These are phyloP conservation scores for Monosporascus sp. DNA, from an alignment of 2,329 filamentous ascomycete genomes.

Conservation along the genomic window DNA sequence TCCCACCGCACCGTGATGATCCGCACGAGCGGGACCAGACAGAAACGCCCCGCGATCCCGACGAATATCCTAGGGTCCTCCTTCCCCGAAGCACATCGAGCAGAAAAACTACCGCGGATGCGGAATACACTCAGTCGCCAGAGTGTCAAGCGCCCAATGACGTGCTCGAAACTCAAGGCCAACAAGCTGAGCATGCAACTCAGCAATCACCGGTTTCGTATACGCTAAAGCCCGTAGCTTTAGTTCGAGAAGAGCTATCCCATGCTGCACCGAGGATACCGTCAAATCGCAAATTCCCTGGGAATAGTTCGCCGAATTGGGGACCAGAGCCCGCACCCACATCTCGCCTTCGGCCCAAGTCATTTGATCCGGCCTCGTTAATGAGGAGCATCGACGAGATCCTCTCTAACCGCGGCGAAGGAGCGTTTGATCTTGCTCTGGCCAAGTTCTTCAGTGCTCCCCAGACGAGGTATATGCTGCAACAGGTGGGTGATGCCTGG, in stretches of 20 bases:
- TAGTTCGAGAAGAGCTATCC: background rate
- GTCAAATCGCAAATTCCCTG: background rate
- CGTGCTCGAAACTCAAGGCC: background rate
- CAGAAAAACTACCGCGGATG: background rate
- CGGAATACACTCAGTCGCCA: background rate
- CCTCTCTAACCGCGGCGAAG: conserved; percentile 9
- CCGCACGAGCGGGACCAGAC: conserved; percentile 15
- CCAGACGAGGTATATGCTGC: conserved; percentile 2
- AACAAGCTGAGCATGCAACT: background rate
- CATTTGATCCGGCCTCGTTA: background rate
- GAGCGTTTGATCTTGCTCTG: conserved; percentile 16
- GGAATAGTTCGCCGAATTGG: background rate
- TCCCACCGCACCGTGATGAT: conserved; percentile 1
- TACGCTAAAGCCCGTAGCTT: background rate
- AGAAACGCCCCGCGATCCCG: background rate
- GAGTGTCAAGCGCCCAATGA: background rate
- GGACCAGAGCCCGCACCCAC: background rate
- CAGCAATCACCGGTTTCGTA: background rate
- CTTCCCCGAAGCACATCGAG: background rate
- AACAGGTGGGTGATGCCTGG: conserved; percentile 14
- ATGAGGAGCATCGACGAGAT: background rate
- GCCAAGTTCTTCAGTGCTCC: conserved; percentile 11
- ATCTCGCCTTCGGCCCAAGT: background rate
- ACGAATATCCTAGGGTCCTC: background rate
- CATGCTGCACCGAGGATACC: too few relatives aligned